Base-by-base conservation (phyloP, 2,329 filamentous ascomycete species). In the Lithohypha guttulata region DNA sequence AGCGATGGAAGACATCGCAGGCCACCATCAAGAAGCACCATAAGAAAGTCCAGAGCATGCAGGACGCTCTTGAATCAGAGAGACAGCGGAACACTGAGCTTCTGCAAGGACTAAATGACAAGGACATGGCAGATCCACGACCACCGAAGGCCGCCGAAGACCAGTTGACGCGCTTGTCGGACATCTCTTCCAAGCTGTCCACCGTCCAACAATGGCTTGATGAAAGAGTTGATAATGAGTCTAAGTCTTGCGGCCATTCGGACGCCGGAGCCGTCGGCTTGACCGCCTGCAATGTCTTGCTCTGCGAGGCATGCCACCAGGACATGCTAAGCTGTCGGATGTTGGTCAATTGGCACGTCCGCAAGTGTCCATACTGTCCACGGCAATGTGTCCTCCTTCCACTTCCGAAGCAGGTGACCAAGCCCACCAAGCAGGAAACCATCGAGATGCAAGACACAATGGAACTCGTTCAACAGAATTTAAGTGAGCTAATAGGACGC, bases 211-310 rank as follows among this genome's bases (percentile, higher is more conserved):
- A 33, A 33, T 15, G 30, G 30, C 11, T 15, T 33, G 30, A 33
- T 20, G 30, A 33, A 33, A 33, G 17, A 13, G 14, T 33, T 18
- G 10, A 33, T 10, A 18, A 33, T 18, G 30, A 33, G 30, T 33
- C 30, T 18, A 33, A 15, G 15, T 33, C 30, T 20, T 33, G 30
- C 17, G 30, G 30, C 30, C 30, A 33, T 33, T 15, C 10, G 10
- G 30, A 10, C 17, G 30, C 30, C 20, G 30, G 30, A 15, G 30
- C 17, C 10, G 30, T 33, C 10, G 30, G 30, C 30, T 33, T 33
- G 30, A 33, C 30, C 30, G 30, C 30, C 10, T 33, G 30, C 30
- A 33, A 33, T 33, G 30, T 33, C 30, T 33, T 33, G 30, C 30
- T 33, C 30, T 33, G 30, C 17, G 10, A 33, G 30, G 30, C 30